Percentiles rank a stretch among this genome's conserved stretches.
Conservation (phyloP, 1,284 basidiomycete genomes). For the Spongiforma sp. region DNA sequence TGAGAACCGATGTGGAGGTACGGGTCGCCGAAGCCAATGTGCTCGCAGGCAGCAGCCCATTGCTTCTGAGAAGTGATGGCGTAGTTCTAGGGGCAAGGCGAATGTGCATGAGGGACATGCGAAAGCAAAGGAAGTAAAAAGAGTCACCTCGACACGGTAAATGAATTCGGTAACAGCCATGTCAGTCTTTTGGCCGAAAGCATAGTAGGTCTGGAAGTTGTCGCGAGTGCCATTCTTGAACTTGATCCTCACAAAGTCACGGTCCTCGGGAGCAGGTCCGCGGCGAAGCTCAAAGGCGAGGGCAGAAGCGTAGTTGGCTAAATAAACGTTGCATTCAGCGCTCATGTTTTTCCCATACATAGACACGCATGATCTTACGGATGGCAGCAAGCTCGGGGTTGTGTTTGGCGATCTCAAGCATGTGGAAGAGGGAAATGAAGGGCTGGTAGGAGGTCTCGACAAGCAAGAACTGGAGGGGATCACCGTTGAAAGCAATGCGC, state of each 20-base stretch:
- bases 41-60: conserved; percentile 69
- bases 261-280: conserved; percentile 71
- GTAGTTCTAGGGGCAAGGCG: conserved; percentile 49
- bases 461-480: conserved; percentile 78
- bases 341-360: neutral
- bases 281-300: conserved; percentile 81
- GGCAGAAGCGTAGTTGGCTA: conserved; percentile 81
- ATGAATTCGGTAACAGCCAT: conserved; percentile 82
- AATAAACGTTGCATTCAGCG: conserved; percentile 13
- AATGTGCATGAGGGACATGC: conserved; percentile 8
- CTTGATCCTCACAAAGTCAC: conserved; percentile 81
- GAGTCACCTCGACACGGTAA: conserved; percentile 70
- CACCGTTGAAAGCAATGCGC: conserved; percentile 77
- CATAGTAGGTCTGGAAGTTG: conserved; percentile 64
- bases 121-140: conserved; percentile 53
- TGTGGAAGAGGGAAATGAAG: conserved; percentile 86
- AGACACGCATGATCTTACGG: conserved; percentile 49
- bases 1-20: conserved; percentile 42
- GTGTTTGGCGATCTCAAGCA: conserved; percentile 64
- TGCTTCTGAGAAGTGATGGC: conserved; percentile 71
- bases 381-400: conserved; percentile 67
- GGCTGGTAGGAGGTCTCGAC: conserved; percentile 87
- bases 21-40: conserved; percentile 37
- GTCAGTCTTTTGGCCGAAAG: conserved; percentile 70
- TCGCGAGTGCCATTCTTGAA: conserved; percentile 83